Conservation (phyloP, 768 basidiomycete species). For the Omphalotus guepiniiformis region DNA sequence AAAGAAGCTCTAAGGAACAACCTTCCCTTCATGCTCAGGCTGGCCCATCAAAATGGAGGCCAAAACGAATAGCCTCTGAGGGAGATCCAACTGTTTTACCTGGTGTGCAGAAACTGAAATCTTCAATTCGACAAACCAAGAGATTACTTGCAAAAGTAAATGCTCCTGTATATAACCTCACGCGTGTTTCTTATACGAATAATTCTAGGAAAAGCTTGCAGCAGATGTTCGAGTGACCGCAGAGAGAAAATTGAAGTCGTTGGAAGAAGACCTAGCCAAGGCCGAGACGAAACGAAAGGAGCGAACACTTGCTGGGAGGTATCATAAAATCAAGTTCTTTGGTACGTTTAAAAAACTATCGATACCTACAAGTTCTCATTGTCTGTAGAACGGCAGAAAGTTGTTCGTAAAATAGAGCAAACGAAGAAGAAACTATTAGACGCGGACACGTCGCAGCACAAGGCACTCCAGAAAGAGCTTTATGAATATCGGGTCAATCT, state of each 20-base stretch:
- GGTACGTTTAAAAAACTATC: constrained; percentile 43
- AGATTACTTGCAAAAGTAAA: constrained; percentile 76
- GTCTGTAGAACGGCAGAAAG: constrained; percentile 77
- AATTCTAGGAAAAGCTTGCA: constrained; percentile 66
- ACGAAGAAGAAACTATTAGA: constrained; percentile 50
- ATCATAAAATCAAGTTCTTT: constrained; percentile 94
- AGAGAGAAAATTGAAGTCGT: constrained; percentile 69
- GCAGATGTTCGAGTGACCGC: constrained; percentile 81
- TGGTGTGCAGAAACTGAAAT: constrained; percentile 85
- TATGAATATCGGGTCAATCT: constrained; percentile 75
- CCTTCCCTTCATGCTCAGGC: constrained; percentile 11
- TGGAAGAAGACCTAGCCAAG: constrained; percentile 67
- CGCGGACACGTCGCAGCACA: constrained; percentile 30
- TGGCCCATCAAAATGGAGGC: constrained; percentile 22
- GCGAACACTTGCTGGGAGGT: constrained; percentile 67
- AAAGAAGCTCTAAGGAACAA: constrained; percentile 6
- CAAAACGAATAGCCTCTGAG: constrained; percentile 17
- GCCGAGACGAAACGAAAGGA: constrained; percentile 66
- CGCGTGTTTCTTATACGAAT: not conserved
- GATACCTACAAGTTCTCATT: not conserved
- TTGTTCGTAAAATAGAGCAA: constrained; percentile 71
- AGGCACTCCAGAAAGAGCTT: constrained; percentile 43
- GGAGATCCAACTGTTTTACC: constrained; percentile 36
- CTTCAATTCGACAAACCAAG: constrained; percentile 76
- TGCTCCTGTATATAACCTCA: not conserved